phyloP scores from a whole-genome alignment of 73 alveolate species.

The Breviolum minutum region DNA sequence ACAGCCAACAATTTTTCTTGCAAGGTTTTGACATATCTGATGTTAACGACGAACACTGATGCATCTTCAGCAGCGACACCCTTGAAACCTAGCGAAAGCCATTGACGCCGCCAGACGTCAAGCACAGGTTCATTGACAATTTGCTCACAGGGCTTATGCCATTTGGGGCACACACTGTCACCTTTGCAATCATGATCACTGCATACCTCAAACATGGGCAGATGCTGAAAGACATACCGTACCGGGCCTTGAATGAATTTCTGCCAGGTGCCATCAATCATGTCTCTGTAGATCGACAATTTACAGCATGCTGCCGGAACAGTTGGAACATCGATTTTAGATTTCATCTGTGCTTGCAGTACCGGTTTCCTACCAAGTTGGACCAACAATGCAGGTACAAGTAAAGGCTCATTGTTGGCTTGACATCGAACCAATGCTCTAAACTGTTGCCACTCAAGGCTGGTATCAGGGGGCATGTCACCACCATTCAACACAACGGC shows the following conservation, averaged over 20 bases:
- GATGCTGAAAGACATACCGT: not conserved
- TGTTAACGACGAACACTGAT: not conserved
- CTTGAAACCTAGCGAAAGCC: not conserved
- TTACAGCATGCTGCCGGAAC: not conserved
- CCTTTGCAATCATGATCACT: not conserved
- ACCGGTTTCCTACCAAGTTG: not conserved
- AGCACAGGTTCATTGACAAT: not conserved
- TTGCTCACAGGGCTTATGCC: not conserved
- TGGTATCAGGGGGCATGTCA: not conserved
- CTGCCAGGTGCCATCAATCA: not conserved
- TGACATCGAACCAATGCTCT: not conserved
- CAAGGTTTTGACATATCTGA: not conserved
- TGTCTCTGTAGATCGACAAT: not conserved
- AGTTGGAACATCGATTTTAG: not conserved
- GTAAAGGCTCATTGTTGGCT: not conserved
- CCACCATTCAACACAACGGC: not conserved
- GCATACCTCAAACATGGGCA: not conserved
- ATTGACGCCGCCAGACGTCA: not conserved
- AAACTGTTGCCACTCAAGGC: not conserved
- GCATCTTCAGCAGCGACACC: not conserved
- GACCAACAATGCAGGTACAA: not conserved
- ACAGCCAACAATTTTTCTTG: not conserved
- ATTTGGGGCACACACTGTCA: not conserved
- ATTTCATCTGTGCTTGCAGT: not conserved
- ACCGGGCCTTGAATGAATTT: not conserved